Base-by-base conservation (phyloP, 257 asterid species). In the Gentiana macrophylla region DNA sequence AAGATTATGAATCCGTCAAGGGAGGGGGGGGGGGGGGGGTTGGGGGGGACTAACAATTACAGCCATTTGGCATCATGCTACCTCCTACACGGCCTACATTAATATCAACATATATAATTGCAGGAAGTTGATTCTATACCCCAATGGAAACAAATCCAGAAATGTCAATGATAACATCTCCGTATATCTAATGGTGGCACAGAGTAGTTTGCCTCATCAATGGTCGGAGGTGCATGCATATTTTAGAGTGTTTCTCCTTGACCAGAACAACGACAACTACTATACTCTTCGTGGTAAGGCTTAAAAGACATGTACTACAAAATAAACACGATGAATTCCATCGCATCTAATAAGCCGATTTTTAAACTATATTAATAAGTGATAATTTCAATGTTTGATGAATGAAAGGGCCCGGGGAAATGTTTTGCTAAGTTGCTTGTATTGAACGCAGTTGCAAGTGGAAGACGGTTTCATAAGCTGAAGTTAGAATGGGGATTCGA, bases 41-140 rank as follows among this genome's bases (percentile, higher is more conserved):
- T 0, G 24, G 24, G 24, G 24, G 24, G 24, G 24, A 15, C 24
- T 15, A 15, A 15, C 24, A 15, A 15, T 15, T 15, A 15, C 24
- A 15, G 24, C 24, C 24, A 15, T 15, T 15, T 15, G 24, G 24
- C 24, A 15, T 6, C 7, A 3, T 46, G 11, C 13, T 8, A 10
- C 35, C 9, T 15, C 35, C 57, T 35, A 6, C 11, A n/a, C 33
- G 35, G 35, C 13, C 3, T 41, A 49, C n/a, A 15, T 15, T 15
- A 15, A 15, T 15, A 51, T 48, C 37, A 48, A 53, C 5, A 32
- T 12, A 49, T 24, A 3, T 1, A 50, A 33, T 47, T 53, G 64
- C 77, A 85, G 94, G 95, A 76, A 78, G 65, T 74, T 86, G 69
- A 65, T 66, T 44, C 50, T 86, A 57, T 67, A 79, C 77, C 96